Evolutionary conservation across 495 filamentous ascomycete species (phyloP).

Genomic region (Neurospora discreta): DNA sequence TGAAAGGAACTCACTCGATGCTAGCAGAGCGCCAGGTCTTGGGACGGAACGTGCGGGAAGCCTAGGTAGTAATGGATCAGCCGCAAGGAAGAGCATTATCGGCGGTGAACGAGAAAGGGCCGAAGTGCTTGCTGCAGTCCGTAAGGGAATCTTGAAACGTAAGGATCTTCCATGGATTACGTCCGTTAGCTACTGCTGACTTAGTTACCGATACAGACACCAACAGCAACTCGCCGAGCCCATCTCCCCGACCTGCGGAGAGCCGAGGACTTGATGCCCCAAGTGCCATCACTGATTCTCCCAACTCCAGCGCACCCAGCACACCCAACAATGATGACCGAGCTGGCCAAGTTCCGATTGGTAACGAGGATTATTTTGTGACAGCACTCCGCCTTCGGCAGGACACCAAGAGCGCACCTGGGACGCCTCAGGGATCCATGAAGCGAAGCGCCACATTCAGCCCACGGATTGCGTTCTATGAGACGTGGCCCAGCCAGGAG

Average conservation of each 20-base stretch:
- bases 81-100: constrained; percentile 71
- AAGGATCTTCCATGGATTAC: constrained; percentile 24
- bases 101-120: constrained; percentile 85
- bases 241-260: constrained; percentile 49
- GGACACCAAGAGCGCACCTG: constrained; percentile 64
- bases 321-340: constrained; percentile 68
- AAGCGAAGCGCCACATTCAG: constrained; percentile 81
- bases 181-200: not conserved
- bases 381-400: constrained; percentile 55
- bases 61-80: constrained; percentile 46
- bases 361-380: constrained; percentile 81
- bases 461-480: constrained; percentile 86
- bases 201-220: constrained; percentile 9
- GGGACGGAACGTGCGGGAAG: constrained; percentile 40
- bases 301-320: constrained; percentile 69
- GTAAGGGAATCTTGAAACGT: constrained; percentile 94
- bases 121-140: constrained; percentile 78
- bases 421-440: constrained; percentile 54
- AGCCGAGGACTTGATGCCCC: constrained; percentile 39
- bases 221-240: constrained; percentile 52
- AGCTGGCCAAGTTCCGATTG: constrained; percentile 57
- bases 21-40: constrained; percentile 29
- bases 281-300: constrained; percentile 55
- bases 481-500: constrained; percentile 90
- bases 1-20: constrained; percentile 69